A percentile compares a stretch with the other conserved stretches of the same genome.
These are phyloP conservation scores for Xylariaceae sp. DNA, from an alignment of 2,329 filamentous ascomycete genomes.

Conservation along the genomic window DNA sequence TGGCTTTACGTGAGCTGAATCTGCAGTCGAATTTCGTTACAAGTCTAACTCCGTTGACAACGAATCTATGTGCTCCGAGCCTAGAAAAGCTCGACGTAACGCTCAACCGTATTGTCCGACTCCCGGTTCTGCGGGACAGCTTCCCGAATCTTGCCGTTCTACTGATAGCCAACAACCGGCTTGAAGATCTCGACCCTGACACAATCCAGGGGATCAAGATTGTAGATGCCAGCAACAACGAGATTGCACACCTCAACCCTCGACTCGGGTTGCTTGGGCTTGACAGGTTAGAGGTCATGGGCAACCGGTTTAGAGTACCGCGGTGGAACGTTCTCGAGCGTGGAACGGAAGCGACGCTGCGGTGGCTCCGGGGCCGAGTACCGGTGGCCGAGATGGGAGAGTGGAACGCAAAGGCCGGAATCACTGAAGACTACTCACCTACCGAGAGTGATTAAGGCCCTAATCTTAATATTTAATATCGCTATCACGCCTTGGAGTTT, in stretches of 20 bases:
- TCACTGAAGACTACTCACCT: constrained; percentile 12
- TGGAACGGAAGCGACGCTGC: constrained; percentile 78
- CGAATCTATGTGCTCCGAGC: constrained; percentile 65
- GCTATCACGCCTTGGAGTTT: constrained; percentile 2
- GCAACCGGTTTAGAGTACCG: constrained; percentile 85
- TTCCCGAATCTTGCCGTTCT: constrained; percentile 71
- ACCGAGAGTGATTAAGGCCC: constrained; percentile 15
- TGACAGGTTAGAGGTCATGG: constrained; percentile 69
- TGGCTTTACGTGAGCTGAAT: constrained; percentile 71
- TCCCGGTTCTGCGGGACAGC: constrained; percentile 61
- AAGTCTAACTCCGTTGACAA: constrained; percentile 61
- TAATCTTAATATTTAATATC: constrained; percentile 5
- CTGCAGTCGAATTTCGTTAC: constrained; percentile 70
- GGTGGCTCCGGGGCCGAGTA: constrained; percentile 75
- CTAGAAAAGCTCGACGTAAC: constrained; percentile 77
- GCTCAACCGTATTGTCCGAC: constrained; percentile 69
- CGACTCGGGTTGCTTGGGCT: constrained; percentile 69
- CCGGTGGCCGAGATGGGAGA: constrained; percentile 56
- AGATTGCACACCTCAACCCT: constrained; percentile 76
- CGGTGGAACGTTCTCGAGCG: constrained; percentile 78
- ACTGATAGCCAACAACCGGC: constrained; percentile 73
- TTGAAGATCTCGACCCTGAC: constrained; percentile 68
- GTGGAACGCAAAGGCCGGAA: constrained; percentile 46
- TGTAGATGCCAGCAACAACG: constrained; percentile 79
- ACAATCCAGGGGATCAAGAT: constrained; percentile 69